Evolutionary conservation across 139 green algal species (phyloP), one percentile per base, ranked within the genome.

Genomic region (Chlorella sp.): DNA sequence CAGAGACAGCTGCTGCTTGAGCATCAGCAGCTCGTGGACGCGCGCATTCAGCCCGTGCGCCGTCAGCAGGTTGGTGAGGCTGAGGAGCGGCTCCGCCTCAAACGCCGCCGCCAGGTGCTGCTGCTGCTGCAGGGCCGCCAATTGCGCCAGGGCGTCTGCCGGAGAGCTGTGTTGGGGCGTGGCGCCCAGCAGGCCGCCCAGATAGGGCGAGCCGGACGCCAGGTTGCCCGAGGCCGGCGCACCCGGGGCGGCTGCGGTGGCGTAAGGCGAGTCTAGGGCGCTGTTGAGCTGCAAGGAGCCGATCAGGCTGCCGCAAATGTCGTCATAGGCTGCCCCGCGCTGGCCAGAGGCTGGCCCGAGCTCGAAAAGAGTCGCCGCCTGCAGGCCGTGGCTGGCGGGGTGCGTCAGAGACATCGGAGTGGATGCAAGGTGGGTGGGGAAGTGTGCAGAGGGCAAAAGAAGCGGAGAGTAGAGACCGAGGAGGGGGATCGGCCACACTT

Each of bases 31-130:
- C 34, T 89, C 68, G 9, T 75, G 48, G 73, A 81, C 36, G 37
- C 69, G 68, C 60, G 39, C 57, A 0, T 60, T 57, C 28, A 86
- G 36, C n/a, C 68, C 75, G 16, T 48, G 88, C 34, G 81, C 60
- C 2, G 78, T 81, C 21, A 91, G 37, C 78, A 91, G 40, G 37
- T 88, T 81, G 80, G 36, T 88, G 30, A 86, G 53, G 57, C 77
- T 71, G 18, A 91, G 73, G 48, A 89, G 86, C 53, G 48, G 53
- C 5, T 89, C 86, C 48, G 75, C 53, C 22, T 32, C 24, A 7
- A 77, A 19, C 28, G 73, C 75, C 86, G 73, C 40, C 0, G 75
- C 73, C 19, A 60, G 14, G 32, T 61, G 73, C 53, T 76, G 75
- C 86, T 89, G 86, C 75, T 75, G 73, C 86, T 85, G 86, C 73